Conservation (phyloP, 805 yeast species). For the Naumovozyma baii region DNA sequence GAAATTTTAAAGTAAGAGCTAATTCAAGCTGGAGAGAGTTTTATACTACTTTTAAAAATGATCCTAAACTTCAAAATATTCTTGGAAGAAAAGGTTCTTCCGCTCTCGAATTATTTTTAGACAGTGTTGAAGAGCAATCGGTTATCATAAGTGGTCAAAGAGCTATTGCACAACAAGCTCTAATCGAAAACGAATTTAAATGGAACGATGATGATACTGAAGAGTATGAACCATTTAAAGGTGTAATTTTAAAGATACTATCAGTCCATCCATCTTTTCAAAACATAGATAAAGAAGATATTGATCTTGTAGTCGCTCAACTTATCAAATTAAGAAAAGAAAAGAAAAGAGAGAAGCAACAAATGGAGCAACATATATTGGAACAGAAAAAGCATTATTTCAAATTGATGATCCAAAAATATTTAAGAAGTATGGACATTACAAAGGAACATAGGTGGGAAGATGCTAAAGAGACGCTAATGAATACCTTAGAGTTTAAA, state of each 20-base stretch:
- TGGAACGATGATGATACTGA: conserved; percentile 16
- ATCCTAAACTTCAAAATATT: conserved; percentile 46
- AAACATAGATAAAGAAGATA: conserved; percentile 22
- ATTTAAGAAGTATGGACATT: conserved; percentile 14
- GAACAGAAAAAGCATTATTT: conserved; percentile 21
- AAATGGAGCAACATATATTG: conserved; percentile 10
- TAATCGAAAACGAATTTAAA: conserved; percentile 31
- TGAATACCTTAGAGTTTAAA: conserved; percentile 26
- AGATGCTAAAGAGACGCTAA: conserved; percentile 24
- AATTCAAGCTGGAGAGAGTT: conserved; percentile 53
- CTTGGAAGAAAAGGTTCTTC: conserved; percentile 73
- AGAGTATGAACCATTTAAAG: conserved; percentile 9
- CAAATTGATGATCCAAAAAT: conserved; percentile 17
- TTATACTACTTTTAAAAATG: conserved; percentile 41
- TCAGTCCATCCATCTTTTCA: conserved; percentile 17
- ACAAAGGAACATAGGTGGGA: conserved; percentile 32
- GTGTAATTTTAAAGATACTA: conserved; percentile 11
- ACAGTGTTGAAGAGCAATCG: conserved; percentile 53
- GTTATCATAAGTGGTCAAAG: conserved; percentile 47
- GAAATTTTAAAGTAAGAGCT: conserved; percentile 32
- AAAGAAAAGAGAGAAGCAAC: conserved; percentile 17
- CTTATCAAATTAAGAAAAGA: conserved; percentile 19
- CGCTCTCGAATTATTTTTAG: conserved; percentile 70
- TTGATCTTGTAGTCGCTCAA: conserved; percentile 23
- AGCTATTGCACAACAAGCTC: conserved; percentile 45